These are phyloP conservation scores for Evansstolkia leycettana DNA, from an alignment of 495 filamentous ascomycete species.

Conservation along the genomic window DNA sequence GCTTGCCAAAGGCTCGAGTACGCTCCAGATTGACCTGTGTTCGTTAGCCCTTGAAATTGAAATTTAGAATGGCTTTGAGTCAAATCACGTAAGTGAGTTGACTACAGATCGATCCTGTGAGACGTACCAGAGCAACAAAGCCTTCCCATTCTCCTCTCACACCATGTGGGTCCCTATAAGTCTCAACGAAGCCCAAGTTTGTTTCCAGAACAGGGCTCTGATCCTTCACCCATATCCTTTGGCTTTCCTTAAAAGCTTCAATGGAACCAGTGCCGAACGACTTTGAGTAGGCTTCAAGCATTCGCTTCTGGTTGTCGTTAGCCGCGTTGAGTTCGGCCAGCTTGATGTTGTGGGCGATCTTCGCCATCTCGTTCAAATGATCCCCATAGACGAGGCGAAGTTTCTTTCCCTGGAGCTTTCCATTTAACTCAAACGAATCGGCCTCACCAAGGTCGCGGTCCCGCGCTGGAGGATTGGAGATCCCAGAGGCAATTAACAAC, in stretches of 20 bases:
- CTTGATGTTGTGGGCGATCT: conserved; percentile 56
- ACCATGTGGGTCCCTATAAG: conserved; percentile 87
- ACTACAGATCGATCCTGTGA: neutral
- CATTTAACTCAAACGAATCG: conserved; percentile 51
- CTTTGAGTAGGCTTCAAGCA: conserved; percentile 72
- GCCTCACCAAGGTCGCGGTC: conserved; percentile 61
- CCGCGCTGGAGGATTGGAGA: conserved; percentile 38
- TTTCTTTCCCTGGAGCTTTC: conserved; percentile 52
- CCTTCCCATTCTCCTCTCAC: conserved; percentile 97
- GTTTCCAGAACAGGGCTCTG: conserved; percentile 80
- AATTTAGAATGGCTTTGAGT: too few species aligned
- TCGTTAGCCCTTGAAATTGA: conserved; percentile 11
- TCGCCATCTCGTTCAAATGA: conserved; percentile 66
- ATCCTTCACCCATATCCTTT: conserved; percentile 86
- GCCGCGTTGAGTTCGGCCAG: conserved; percentile 64
- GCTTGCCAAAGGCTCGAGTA: conserved; percentile 74
- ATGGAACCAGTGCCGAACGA: conserved; percentile 81
- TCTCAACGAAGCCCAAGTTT: conserved; percentile 93
- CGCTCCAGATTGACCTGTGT: conserved; percentile 65
- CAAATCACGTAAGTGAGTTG: too few species aligned
- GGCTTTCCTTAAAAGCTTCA: conserved; percentile 78
- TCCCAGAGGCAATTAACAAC: conserved; percentile 71
- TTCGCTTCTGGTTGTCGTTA: conserved; percentile 74
- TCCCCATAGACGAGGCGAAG: conserved; percentile 76
- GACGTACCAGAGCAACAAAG: conserved; percentile 61